Evolutionary conservation across 2,329 filamentous ascomycete genomes (phyloP), one percentile per base, ranked within the genome.

Genomic region (Pyrenophora seminiperda): DNA sequence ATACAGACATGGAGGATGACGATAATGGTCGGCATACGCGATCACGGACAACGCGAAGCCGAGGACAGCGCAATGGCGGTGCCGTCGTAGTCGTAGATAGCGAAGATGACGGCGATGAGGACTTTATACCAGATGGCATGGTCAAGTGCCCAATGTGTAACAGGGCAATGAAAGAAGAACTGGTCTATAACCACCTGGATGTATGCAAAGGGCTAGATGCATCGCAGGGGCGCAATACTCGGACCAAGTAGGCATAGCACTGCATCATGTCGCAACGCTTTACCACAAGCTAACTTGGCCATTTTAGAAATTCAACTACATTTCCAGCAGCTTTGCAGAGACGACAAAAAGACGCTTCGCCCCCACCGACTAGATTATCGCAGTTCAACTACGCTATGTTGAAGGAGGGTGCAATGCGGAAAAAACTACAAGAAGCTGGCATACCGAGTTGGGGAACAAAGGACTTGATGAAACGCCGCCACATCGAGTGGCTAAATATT

Each of bases 401-500:
- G n/a, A 96, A 88, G 68, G 93, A 97, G 17, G 77, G 74, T 0
- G 82, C 83, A 2, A 77, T 99, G 43, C 84, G 86, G 40, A 94
- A 90, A 67, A 97, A 96, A 73, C 77, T 99, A 33, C 72, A 78
- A 14, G 91, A 96, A 2, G 78, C 94, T 1, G 91, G 92, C 1
- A 86, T 97, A 48, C 87, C 90, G 0, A 82, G 80, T 7, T 79
- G 76, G 52, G 94, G 94, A 1, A 73, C 81, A 0, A 87, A 87
- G 37, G 76, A 81, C 37, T 78, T 92, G 1, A 78, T 97, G 45
- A 88, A 93, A 68, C 83, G 81, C 58, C 83, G 95, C 14, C 92
- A 97, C 66, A 90, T 84, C 18, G 94, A 99, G 73, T 99, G 92
- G 92, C 81, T 94, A 42, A 97, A 94, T 30, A 76, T 99, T 14